phyloP scores from a whole-genome alignment of 208 protist species.

The Borovskyia barvae region DNA sequence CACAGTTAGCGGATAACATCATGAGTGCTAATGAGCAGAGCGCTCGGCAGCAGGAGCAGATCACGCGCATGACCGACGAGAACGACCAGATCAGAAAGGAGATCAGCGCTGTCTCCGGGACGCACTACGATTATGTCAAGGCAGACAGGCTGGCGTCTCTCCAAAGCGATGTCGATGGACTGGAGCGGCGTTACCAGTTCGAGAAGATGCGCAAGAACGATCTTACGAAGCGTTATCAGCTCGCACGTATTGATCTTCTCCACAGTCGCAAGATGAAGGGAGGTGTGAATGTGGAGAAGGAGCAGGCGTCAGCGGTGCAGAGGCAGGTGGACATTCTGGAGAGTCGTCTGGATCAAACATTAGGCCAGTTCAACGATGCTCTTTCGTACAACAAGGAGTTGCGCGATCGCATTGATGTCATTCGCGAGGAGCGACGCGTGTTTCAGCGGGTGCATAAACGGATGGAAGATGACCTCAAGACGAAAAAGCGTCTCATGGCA shows the following conservation, averaged over 20 bases:
- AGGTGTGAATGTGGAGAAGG: slow-evolving; percentile 90
- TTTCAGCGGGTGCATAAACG: slow-evolving; percentile 97
- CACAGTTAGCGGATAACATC: slow-evolving; percentile 59
- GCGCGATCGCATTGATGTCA: slow-evolving; percentile 95
- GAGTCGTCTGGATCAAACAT: slow-evolving; percentile 93
- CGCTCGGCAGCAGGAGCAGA: slow-evolving; percentile 75
- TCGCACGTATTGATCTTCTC: slow-evolving; percentile 82
- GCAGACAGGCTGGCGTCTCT: slow-evolving; percentile 83
- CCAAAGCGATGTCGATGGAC: slow-evolving; percentile 82
- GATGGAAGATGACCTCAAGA: slow-evolving; percentile 92
- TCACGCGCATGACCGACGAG: slow-evolving; percentile 64
- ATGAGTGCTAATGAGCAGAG: slow-evolving; percentile 57
- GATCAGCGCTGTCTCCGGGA: slow-evolving; percentile 65
- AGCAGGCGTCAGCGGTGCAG: slow-evolving; percentile 86
- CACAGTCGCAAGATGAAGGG: slow-evolving; percentile 85
- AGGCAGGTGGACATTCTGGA: slow-evolving; percentile 95
- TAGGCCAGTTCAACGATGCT: slow-evolving; percentile 96
- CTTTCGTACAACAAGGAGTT: slow-evolving; percentile 94
- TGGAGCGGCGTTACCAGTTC: slow-evolving; percentile 90
- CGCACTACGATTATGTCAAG: slow-evolving; percentile 84
- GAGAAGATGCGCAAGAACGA: slow-evolving; percentile 93
- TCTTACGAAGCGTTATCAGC: slow-evolving; percentile 79
- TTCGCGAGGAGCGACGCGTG: slow-evolving; percentile 94
- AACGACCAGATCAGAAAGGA: slow-evolving; percentile 91
- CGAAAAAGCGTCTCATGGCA: slow-evolving; percentile 94